phyloP scores from a whole-genome alignment of 305 asterid genomes.

The Fraxinus sp. region DNA sequence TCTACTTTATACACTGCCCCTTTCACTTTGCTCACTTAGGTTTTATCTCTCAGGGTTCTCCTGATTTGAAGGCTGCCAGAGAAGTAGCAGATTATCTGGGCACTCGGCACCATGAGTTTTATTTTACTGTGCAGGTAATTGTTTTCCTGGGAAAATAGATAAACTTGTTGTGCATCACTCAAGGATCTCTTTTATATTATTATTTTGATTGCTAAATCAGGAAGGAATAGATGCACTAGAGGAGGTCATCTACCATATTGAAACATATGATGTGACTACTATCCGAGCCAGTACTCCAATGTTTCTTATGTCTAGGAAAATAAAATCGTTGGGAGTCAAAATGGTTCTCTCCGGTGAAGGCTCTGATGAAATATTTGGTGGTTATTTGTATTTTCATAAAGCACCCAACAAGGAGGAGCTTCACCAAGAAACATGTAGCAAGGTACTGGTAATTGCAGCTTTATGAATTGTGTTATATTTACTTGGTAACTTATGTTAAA shows the following conservation, averaged over 20 bases:
- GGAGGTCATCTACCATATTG: slow-evolving; percentile 92
- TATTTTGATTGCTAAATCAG: slow-evolving; percentile 51
- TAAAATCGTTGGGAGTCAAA: slow-evolving; percentile 91
- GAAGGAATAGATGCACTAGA: slow-evolving; percentile 98
- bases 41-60: slow-evolving; percentile 69
- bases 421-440: slow-evolving; percentile 90
- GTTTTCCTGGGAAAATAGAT: slow-evolving; percentile 5
- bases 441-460: slow-evolving; percentile 45
- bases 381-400: slow-evolving; percentile 95
- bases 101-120: slow-evolving; percentile 94
- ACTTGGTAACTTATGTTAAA: background rate
- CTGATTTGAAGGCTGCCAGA: slow-evolving; percentile 92
- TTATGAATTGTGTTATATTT: background rate
- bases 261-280: slow-evolving; percentile 97
- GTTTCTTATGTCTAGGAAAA: slow-evolving; percentile 99
- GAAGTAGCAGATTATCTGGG: slow-evolving; percentile 95
- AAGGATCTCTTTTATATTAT: slow-evolving; percentile 13
- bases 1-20: background rate
- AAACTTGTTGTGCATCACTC: background rate
- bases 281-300: slow-evolving; percentile 98
- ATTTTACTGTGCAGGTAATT: slow-evolving; percentile 91
- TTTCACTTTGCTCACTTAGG: slow-evolving; percentile 13
- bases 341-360: slow-evolving; percentile 99
- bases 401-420: slow-evolving; percentile 97
- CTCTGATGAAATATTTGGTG: slow-evolving; percentile 97